A percentile compares a stretch with the other conserved stretches of the same genome.
phyloP scores from a whole-genome alignment of 2,329 filamentous ascomycete species.

The Plenodomus tracheiphilus region DNA sequence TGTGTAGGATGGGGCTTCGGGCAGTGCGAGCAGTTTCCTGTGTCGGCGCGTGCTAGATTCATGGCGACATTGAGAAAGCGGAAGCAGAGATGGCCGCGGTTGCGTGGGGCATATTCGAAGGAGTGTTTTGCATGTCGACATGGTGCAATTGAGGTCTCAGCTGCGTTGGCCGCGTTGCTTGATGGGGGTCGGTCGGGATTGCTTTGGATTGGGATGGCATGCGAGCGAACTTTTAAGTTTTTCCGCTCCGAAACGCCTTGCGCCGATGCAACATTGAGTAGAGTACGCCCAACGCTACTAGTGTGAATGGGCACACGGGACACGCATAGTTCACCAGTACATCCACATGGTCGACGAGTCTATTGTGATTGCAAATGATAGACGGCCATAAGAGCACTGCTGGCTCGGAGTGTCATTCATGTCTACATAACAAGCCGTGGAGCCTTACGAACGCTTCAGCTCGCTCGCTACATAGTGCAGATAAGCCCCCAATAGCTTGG shows the following conservation, averaged over 20 bases:
- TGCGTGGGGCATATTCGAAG: slow-evolving; percentile 25
- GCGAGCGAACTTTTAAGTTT: slow-evolving; percentile 32
- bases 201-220: slow-evolving; percentile 13
- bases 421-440: neutral
- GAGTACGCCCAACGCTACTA: too few relatives aligned
- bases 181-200: slow-evolving; percentile 11
- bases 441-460: slow-evolving; percentile 53
- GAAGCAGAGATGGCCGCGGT: slow-evolving; percentile 22
- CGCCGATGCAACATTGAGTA: too few relatives aligned
- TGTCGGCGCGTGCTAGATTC: slow-evolving; percentile 52
- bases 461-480: slow-evolving; percentile 95
- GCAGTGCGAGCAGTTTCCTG: slow-evolving; percentile 51
- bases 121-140: slow-evolving; percentile 40
- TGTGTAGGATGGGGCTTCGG: slow-evolving; percentile 50
- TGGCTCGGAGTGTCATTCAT: slow-evolving; percentile 5
- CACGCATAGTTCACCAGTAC: too few relatives aligned
- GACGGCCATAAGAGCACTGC: too few relatives aligned
- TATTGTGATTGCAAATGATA: too few relatives aligned
- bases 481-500: slow-evolving; percentile 92
- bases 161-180: slow-evolving; percentile 6
- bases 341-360: too few relatives aligned
- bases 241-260: slow-evolving; percentile 23
- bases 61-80: slow-evolving; percentile 42
- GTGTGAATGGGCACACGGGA: too few relatives aligned
- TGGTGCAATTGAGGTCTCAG: slow-evolving; percentile 23